Evolutionary conservation across 441 rosid species (phyloP).

Genomic region (Mallotus japonicus): DNA sequence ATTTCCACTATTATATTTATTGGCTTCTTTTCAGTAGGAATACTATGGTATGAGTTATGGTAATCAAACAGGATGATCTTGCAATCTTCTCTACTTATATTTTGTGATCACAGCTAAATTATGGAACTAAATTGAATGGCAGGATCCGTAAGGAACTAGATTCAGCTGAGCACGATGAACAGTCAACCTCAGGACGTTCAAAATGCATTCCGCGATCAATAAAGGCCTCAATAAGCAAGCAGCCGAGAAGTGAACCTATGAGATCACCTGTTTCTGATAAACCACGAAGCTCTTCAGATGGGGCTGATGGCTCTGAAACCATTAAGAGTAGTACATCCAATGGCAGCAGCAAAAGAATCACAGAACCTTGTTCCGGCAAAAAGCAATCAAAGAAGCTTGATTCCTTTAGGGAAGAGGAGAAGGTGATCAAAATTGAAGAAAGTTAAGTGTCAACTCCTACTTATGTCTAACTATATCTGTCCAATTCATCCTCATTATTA

Average conservation of each 20-base stretch:
- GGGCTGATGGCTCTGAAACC: conserved; percentile 34
- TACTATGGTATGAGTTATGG: background rate
- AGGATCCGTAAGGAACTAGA: conserved; percentile 58
- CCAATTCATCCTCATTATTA: background rate
- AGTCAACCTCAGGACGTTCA: conserved; percentile 46
- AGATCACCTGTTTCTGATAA: conserved; percentile 67
- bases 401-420: conserved; percentile 63
- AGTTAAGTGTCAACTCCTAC: conserved; percentile 59
- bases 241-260: conserved; percentile 54
- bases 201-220: conserved; percentile 59
- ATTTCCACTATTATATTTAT: background rate
- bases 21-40: background rate
- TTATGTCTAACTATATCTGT: background rate
- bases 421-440: conserved; percentile 83
- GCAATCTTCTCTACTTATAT: background rate
- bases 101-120: conserved; percentile 3
- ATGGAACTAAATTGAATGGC: conserved; percentile 26
- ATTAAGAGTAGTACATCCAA: conserved; percentile 27
- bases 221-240: conserved; percentile 62
- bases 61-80: background rate
- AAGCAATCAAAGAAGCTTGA: conserved; percentile 46
- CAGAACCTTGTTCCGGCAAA: conserved; percentile 37
- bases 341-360: conserved; percentile 55
- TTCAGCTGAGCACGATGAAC: conserved; percentile 44
- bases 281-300: conserved; percentile 53